Base-by-base conservation (phyloP, 2,329 filamentous ascomycete genomes). In the Trichoderma atrobrunneum region DNA sequence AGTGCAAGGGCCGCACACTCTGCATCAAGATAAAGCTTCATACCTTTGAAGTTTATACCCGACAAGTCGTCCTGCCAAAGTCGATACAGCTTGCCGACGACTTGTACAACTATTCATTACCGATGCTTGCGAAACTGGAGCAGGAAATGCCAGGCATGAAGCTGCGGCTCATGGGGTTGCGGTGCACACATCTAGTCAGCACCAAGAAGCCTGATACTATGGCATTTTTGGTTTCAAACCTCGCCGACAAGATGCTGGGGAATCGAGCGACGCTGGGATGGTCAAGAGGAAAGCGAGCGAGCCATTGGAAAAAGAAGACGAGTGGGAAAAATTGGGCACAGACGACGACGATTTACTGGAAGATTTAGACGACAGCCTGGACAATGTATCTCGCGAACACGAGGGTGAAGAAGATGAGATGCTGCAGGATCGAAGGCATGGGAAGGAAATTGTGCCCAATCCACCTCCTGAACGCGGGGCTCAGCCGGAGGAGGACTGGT, bases 1-100 rank as follows among this genome's bases (percentile, higher is more conserved):
- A 93, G 74, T 93, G 93, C 82, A 97, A 95, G 80, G 95, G 95
- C 0, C 89, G 94, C n/a, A 98, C 95, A 0, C 83, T 99, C 1
- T 93, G 94, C 26, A 84, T 99, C 43, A 99, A 99, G 81, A 87
- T 98, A 75, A 99, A 99, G 80, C 84, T 98, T 8, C 93, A 98
- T 79, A 97, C 94, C 0, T 99, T 95, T 77, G 95, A 98, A 80
- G 93, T 98, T 24, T 87, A 93, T 66, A 97, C 95, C 0, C 87
- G 96, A 36, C 96, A 99, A 79, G 88, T 89, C 7, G 89, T 92
- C 4, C 87, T 91, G 2, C 91, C 93, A 0, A 92, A 91, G 75
- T 90, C 94, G 0, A 86, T 98, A 1, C 87, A 83, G 63, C 84
- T 87, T 7, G 92, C 94, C 0, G 91, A 95, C 54, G 96, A 99